These are phyloP conservation scores for Neurospora sp. DNA, from an alignment of 495 filamentous ascomycete species.

Conservation along the genomic window DNA sequence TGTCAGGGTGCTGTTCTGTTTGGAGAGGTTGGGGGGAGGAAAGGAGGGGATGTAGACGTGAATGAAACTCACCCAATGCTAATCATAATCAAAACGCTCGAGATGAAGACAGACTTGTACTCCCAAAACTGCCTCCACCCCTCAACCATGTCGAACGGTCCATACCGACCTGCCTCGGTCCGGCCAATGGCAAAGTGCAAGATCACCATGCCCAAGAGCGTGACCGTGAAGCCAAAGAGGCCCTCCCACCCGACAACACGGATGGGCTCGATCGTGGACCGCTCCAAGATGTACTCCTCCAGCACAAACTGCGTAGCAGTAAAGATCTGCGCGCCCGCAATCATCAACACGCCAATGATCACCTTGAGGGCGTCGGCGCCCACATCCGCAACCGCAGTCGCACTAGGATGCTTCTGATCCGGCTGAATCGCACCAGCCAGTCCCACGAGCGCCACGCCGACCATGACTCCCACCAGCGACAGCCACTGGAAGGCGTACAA, in stretches of 20 bases:
- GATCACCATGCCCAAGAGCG: constrained; percentile 66
- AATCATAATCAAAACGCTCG: constrained; percentile 85
- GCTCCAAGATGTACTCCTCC: constrained; percentile 89
- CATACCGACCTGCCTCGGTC: constrained; percentile 61
- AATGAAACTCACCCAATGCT: constrained; percentile 68
- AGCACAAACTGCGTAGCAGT: constrained; percentile 93
- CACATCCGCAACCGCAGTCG: constrained; percentile 10
- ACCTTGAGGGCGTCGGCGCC: constrained; percentile 56
- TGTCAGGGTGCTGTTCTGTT: no score
- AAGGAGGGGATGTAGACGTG: no score
- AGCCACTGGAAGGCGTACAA: constrained; percentile 82
- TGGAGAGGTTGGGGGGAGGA: no score
- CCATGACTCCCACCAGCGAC: constrained; percentile 73
- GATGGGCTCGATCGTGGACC: constrained; percentile 79
- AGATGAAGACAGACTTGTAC: constrained; percentile 58
- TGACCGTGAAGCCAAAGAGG: constrained; percentile 80
- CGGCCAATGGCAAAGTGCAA: constrained; percentile 67
- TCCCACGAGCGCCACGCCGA: constrained; percentile 82
- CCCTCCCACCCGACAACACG: constrained; percentile 96
- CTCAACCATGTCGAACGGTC: constrained; percentile 83
- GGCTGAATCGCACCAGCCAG: constrained; percentile 74
- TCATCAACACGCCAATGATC: constrained; percentile 73
- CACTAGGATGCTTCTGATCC: constrained; percentile 40
- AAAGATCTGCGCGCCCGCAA: constrained; percentile 91
- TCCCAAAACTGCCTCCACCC: constrained; percentile 67